Conservation (phyloP, 2,329 filamentous ascomycete genomes). For the Fusarium goolgardi region DNA sequence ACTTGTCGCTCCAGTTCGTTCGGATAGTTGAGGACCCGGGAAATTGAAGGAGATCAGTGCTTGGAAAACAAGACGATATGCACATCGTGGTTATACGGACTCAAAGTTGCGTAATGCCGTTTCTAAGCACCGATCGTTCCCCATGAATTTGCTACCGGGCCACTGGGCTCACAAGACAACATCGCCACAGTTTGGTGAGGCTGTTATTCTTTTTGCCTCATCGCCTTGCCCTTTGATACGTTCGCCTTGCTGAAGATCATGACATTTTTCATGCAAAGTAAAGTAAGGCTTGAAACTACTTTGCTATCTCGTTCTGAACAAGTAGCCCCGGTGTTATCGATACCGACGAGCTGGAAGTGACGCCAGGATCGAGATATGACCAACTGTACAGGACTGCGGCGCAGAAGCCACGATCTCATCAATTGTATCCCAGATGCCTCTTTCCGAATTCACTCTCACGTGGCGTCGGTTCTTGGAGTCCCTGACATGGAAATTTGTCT, state of each 20-base stretch:
- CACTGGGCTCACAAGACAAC: slow-evolving; percentile 1
- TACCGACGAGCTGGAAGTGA: slow-evolving; percentile 16
- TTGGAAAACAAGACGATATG: slow-evolving; percentile 7
- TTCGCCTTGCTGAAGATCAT: slow-evolving; percentile 31
- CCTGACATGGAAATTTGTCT: slow-evolving; percentile 6
- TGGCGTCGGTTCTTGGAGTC: slow-evolving; percentile 14
- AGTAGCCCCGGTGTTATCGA: slow-evolving; percentile 31
- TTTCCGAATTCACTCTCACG: neutral
- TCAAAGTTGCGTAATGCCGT: slow-evolving; percentile 20
- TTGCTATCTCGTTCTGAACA: slow-evolving; percentile 13
- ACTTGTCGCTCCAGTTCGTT: slow-evolving; percentile 24
- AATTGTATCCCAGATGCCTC: slow-evolving; percentile 15
- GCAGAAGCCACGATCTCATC: slow-evolving; percentile 35
- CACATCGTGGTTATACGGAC: slow-evolving; percentile 7
- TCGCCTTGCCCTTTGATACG: slow-evolving; percentile 15
- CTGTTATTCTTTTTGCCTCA: slow-evolving; percentile 11
- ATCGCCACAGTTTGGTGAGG: slow-evolving; percentile 19
- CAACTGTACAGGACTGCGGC: slow-evolving; percentile 18
- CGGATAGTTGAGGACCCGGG: slow-evolving; percentile 27
- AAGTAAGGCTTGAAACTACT: slow-evolving; percentile 13
- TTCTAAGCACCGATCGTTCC: neutral
- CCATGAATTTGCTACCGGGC: slow-evolving; percentile 3
- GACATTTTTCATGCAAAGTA: slow-evolving; percentile 16
- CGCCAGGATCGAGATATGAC: slow-evolving; percentile 33
- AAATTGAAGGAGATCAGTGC: slow-evolving; percentile 18